phyloP scores from a whole-genome alignment of 352 stramenopile species.

The Elongisporangium prolatum region DNA sequence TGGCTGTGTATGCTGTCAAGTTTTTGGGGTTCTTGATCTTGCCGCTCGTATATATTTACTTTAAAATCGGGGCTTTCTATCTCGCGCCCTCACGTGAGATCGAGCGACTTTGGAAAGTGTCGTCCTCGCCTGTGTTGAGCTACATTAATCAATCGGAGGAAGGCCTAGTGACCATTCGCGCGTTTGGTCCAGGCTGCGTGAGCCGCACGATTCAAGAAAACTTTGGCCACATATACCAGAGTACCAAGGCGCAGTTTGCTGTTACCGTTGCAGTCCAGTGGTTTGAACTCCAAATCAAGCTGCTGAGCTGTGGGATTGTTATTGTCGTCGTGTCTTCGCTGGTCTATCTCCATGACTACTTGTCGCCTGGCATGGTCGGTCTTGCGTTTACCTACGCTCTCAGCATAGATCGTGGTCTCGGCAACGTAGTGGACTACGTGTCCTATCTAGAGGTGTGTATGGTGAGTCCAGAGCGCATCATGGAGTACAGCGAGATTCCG shows the following conservation, averaged over 20 bases:
- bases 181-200: conserved; percentile 24
- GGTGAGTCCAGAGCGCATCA: conserved; percentile 39
- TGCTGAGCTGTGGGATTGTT: conserved; percentile 33
- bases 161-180: conserved; percentile 25
- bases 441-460: conserved; percentile 34
- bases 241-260: conserved; percentile 21
- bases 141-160: conserved; percentile 21
- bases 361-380: conserved; percentile 63
- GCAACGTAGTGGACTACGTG: conserved; percentile 26
- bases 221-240: conserved; percentile 19
- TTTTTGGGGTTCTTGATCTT: conserved; percentile 72
- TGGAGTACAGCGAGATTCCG: conserved; percentile 33
- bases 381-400: conserved; percentile 86
- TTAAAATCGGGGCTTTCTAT: conserved; percentile 33
- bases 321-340: conserved; percentile 28
- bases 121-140: conserved; percentile 36
- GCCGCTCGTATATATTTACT: conserved; percentile 83
- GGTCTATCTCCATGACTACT: conserved; percentile 20
- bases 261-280: conserved; percentile 24
- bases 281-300: conserved; percentile 41
- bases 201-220: conserved; percentile 15
- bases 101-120: conserved; percentile 25
- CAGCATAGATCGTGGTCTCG: conserved; percentile 78
- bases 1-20: conserved; percentile 71
- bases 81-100: conserved; percentile 39